These are phyloP conservation scores for Bolboschoenus planiculmis DNA, from an alignment of 176 grass and related monocot species.

Conservation along the genomic window DNA sequence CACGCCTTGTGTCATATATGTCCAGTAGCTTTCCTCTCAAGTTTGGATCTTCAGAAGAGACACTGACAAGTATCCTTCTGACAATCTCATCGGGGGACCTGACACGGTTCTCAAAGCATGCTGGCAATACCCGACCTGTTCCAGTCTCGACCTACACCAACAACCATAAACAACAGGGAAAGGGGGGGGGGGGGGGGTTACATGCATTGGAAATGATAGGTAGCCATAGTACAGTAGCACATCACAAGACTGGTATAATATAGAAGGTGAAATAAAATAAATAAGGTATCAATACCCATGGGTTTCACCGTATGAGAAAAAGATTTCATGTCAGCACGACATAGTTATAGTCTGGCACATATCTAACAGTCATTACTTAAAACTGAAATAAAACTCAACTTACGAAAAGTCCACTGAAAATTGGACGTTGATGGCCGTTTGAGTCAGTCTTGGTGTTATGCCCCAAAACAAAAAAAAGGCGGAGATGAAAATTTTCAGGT, in stretches of 20 bases:
- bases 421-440: constrained; percentile 45
- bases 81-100: constrained; percentile 86
- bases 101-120: constrained; percentile 60
- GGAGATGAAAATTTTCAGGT: constrained; percentile 54
- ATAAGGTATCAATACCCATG: background rate
- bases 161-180: background rate
- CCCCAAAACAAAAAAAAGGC: constrained; percentile 51
- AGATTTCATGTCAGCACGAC: background rate
- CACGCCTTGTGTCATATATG: constrained; percentile 60
- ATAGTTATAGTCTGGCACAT: background rate
- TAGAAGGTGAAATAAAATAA: background rate
- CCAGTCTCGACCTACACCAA: constrained; percentile 60
- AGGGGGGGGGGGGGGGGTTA: background rate
- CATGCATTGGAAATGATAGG: background rate
- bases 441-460: constrained; percentile 68
- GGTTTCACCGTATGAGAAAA: background rate
- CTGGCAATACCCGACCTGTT: constrained; percentile 47
- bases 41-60: constrained; percentile 56
- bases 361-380: background rate
- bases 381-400: constrained; percentile 20
- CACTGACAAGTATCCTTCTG: constrained; percentile 55
- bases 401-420: constrained; percentile 71
- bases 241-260: background rate
- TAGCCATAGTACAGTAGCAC: background rate
- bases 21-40: constrained; percentile 66